Conservation (phyloP, 1,139 yeast species). For the Kodamaea derodonti region DNA sequence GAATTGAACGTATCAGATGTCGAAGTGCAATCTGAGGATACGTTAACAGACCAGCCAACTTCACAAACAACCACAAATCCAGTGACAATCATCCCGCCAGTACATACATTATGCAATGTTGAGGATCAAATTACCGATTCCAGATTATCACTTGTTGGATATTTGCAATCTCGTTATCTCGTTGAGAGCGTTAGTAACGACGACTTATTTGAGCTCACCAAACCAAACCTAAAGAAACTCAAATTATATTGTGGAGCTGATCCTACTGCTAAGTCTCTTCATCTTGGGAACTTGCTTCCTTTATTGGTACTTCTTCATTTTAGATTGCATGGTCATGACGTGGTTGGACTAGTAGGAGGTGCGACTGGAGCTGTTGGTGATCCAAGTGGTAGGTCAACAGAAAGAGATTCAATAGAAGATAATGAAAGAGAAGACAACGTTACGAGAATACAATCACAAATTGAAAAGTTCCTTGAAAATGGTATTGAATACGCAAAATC, state of each 20-base stretch:
- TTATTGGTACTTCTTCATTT: slow-evolving; percentile 82
- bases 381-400: slow-evolving; percentile 87
- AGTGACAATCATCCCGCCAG: slow-evolving; percentile 36
- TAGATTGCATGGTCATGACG: slow-evolving; percentile 76
- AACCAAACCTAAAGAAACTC: slow-evolving; percentile 31
- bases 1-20: no score
- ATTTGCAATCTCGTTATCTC: slow-evolving; percentile 44
- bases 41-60: not conserved
- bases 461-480: slow-evolving; percentile 53
- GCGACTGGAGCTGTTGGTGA: slow-evolving; percentile 98
- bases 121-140: slow-evolving; percentile 29
- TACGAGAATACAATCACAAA: slow-evolving; percentile 54
- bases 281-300: slow-evolving; percentile 87
- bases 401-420: slow-evolving; percentile 56
- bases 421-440: slow-evolving; percentile 57
- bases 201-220: slow-evolving; percentile 36
- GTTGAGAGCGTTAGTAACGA: slow-evolving; percentile 49
- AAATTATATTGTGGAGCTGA: slow-evolving; percentile 93
- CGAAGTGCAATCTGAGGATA: not conserved
- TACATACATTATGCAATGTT: slow-evolving; percentile 22
- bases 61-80: not conserved
- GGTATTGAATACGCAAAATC: slow-evolving; percentile 62
- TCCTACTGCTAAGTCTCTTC: slow-evolving; percentile 88
- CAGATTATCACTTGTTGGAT: slow-evolving; percentile 38
- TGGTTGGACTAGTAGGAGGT: slow-evolving; percentile 89